Evolutionary conservation across 2,329 filamentous ascomycete species (phyloP).

Genomic region (Ophiocordyceps robertsii): DNA sequence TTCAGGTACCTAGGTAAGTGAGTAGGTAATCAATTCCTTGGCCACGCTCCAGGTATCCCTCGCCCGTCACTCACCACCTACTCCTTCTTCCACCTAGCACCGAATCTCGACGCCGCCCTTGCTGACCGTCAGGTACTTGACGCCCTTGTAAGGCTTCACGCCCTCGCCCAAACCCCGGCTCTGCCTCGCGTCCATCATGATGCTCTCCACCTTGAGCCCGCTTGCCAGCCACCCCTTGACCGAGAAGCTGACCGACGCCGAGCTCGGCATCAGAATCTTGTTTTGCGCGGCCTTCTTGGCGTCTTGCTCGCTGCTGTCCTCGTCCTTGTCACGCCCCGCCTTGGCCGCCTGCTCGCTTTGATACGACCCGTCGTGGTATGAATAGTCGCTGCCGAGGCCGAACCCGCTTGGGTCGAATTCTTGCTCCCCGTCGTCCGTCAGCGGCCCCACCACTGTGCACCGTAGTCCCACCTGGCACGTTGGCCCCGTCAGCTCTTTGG

Average conservation of each 20-base stretch:
- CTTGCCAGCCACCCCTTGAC: slow-evolving; percentile 58
- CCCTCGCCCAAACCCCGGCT: slow-evolving; percentile 76
- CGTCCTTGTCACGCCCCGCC: slow-evolving; percentile 15
- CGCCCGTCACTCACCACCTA: too few species aligned
- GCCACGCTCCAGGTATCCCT: too few species aligned
- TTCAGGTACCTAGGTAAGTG: too few species aligned
- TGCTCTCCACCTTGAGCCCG: slow-evolving; percentile 53
- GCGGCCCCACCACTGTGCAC: slow-evolving; percentile 62
- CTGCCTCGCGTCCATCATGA: slow-evolving; percentile 60
- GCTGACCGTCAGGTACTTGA: slow-evolving; percentile 83
- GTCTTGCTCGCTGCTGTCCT: slow-evolving; percentile 31
- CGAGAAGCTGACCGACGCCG: slow-evolving; percentile 58
- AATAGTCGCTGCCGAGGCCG: slow-evolving; percentile 36
- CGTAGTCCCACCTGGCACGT: slow-evolving; percentile 59
- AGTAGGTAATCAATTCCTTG: too few species aligned
- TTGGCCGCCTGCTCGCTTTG: slow-evolving; percentile 29
- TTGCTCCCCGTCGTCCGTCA: slow-evolving; percentile 34
- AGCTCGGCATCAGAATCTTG: slow-evolving; percentile 67
- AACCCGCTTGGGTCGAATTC: slow-evolving; percentile 37
- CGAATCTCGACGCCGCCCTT: slow-evolving; percentile 51
- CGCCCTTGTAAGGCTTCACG: slow-evolving; percentile 92
- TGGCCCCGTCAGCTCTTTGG: slow-evolving; percentile 59
- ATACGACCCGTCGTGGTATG: slow-evolving; percentile 44
- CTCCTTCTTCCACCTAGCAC: slow-evolving; percentile 28
- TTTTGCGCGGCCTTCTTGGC: slow-evolving; percentile 50